Percentiles rank a stretch among this genome's conserved stretches.
Conservation (phyloP, 139 green algal genomes). For the Picochlorum sp. region DNA sequence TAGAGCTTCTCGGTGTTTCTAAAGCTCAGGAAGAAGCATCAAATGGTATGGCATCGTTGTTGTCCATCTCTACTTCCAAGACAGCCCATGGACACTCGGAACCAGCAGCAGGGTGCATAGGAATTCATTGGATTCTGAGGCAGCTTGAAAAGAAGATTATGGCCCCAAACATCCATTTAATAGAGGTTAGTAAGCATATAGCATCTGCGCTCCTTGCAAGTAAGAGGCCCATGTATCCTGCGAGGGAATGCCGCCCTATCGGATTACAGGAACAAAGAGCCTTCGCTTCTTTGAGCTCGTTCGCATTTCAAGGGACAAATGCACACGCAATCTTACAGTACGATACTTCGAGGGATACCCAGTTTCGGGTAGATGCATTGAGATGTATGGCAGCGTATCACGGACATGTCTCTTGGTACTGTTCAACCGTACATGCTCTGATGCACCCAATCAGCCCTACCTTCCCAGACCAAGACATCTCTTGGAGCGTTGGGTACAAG, state of each 20-base stretch:
- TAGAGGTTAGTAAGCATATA: slow-evolving; percentile 45
- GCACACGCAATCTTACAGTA: slow-evolving; percentile 23
- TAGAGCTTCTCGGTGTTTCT: slow-evolving; percentile 58
- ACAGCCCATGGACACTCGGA: slow-evolving; percentile 64
- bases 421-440: background rate
- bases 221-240: too few species aligned
- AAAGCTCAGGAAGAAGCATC: slow-evolving; percentile 11
- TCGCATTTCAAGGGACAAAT: slow-evolving; percentile 67
- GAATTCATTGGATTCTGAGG: slow-evolving; percentile 20
- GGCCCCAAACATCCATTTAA: slow-evolving; percentile 24
- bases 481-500: background rate
- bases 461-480: background rate
- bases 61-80: slow-evolving; percentile 47
- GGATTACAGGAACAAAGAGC: background rate
- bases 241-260: too few species aligned
- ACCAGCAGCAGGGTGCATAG: slow-evolving; percentile 55
- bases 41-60: background rate
- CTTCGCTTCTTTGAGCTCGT: slow-evolving; percentile 44
- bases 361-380: background rate
- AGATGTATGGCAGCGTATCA: too few species aligned
- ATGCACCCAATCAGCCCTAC: background rate
- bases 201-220: too few species aligned
- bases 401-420: background rate
- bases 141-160: background rate
- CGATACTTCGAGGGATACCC: background rate